Base-by-base conservation (phyloP, 345 rosid genomes). In the Acer negundo region DNA sequence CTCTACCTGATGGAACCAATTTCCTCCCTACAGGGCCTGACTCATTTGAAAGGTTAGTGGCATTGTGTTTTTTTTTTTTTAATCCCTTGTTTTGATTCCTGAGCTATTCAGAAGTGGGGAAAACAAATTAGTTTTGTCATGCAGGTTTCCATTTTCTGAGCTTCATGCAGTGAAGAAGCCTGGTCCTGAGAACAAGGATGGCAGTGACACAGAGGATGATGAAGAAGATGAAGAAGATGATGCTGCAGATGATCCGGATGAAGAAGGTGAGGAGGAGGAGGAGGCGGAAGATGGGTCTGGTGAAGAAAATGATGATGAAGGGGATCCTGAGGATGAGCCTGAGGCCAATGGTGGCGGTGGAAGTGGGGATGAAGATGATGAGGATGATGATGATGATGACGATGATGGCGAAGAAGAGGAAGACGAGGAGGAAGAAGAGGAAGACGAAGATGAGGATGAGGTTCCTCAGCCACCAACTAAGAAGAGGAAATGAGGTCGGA, bases 401-500 rank as follows among this genome's bases (percentile, higher is more conserved):
- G 89, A 80, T 0, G 92, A 79, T 0, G 91, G 70, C 0, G 89
- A 83, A 0, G 92, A 67, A 0, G 89, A 58, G 0, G 88, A 61
- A 0, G 92, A 77, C 0, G 91, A 79, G 0, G 90, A 83, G 0
- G 89, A 77, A 0, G 90, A 82, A 0, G 85, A 82, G 0, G 87
- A 85, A 0, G 87, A 84, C 0, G 88, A 81, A 1, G 91, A 86
- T 0, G 88, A 87, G 15, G 90, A 87, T 13, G 87, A 82, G 20
- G 56, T 69, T 71, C 85, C 86, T 62, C 89, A 89, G 75, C 89
- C 92, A 72, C 92, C 92, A 38, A 46, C 89, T n/a, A 89, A 89
- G 84, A 87, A 85, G 83, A 83, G 90, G 77, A 89, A 89, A 81
- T 89, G 86, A 89, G 69, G 22, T 20, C 26, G 7, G 47, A 65